phyloP scores from a whole-genome alignment of 2,329 filamentous ascomycete species.

The Sporothrix globosa region DNA sequence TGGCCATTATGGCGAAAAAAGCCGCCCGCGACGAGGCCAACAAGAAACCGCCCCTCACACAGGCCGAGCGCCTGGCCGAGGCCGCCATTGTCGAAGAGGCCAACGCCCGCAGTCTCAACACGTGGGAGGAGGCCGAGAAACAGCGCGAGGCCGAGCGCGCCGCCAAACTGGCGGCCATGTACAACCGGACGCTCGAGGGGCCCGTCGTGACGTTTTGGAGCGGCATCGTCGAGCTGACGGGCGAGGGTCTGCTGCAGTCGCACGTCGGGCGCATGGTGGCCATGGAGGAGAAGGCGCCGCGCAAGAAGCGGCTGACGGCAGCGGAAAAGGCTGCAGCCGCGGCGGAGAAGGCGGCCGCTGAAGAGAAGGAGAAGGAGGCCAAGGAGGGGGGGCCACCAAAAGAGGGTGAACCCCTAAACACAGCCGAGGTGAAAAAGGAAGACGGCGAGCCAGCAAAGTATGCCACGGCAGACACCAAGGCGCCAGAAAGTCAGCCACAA shows the following conservation, averaged over 20 bases:
- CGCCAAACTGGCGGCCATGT: slow-evolving; percentile 81
- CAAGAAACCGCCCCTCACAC: slow-evolving; percentile 81
- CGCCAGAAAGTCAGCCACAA: slow-evolving; percentile 9
- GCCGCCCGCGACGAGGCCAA: slow-evolving; percentile 71
- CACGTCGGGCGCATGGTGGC: slow-evolving; percentile 68
- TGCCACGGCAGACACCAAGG: background rate
- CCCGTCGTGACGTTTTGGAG: slow-evolving; percentile 93
- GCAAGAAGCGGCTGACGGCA: slow-evolving; percentile 55
- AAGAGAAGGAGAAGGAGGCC: slow-evolving; percentile 10
- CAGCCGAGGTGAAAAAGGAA: slow-evolving; percentile 8
- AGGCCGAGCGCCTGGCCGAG: slow-evolving; percentile 80
- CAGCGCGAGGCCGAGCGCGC: slow-evolving; percentile 81
- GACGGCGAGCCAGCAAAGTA: background rate
- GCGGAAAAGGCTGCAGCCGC: slow-evolving; percentile 36
- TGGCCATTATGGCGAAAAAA: slow-evolving; percentile 68
- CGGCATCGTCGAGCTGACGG: slow-evolving; percentile 75
- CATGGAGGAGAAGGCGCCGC: slow-evolving; percentile 61
- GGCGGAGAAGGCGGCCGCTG: slow-evolving; percentile 2
- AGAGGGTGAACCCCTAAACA: slow-evolving; percentile 3
- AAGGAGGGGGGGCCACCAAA: background rate
- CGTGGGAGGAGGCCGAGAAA: slow-evolving; percentile 93
- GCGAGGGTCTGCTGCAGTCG: slow-evolving; percentile 69
- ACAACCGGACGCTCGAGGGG: slow-evolving; percentile 82
- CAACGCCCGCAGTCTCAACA: slow-evolving; percentile 86
- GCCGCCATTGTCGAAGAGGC: slow-evolving; percentile 80